phyloP scores from a whole-genome alignment of 2,329 filamentous ascomycete species.

The Fusarium sulawesiense region DNA sequence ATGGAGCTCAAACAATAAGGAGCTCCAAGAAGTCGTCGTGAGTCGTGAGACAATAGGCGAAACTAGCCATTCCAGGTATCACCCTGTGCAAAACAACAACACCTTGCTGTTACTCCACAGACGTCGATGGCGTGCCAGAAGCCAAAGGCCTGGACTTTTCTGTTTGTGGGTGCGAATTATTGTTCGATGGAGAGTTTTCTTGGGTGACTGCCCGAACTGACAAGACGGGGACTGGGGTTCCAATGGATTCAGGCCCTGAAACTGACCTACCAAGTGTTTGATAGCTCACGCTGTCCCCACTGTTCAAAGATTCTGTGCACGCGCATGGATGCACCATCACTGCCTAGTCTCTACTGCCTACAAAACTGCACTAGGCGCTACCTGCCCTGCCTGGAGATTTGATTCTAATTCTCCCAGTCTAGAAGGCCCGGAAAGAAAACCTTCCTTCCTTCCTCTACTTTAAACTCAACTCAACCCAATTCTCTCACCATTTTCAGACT shows the following conservation, averaged over 20 bases:
- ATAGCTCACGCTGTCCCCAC: conserved; percentile 27
- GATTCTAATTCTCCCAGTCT: conserved; percentile 21
- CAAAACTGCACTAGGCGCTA: background rate
- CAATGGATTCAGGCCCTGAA: conserved; percentile 21
- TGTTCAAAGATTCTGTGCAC: conserved; percentile 33
- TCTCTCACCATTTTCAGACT: conserved; percentile 18
- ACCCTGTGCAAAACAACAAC: conserved; percentile 18
- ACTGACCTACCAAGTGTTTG: conserved; percentile 33
- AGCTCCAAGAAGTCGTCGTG: background rate
- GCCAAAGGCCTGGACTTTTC: conserved; percentile 34
- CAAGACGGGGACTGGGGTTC: conserved; percentile 23
- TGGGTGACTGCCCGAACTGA: background rate
- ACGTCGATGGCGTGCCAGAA: conserved; percentile 33
- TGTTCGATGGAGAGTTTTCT: conserved; percentile 12
- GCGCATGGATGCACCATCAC: conserved; percentile 18
- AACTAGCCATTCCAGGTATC: conserved; percentile 9
- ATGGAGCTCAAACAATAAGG: background rate
- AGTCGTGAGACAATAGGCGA: conserved; percentile 7
- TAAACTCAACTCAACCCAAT: conserved; percentile 13
- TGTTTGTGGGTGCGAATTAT: conserved; percentile 33
- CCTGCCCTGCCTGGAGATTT: conserved; percentile 37
- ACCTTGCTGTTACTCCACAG: conserved; percentile 9
- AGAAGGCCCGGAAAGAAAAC: conserved; percentile 40
- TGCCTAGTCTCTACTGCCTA: background rate
- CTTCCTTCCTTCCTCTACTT: conserved; percentile 31